Percentiles rank a stretch among this genome's conserved stretches.
These are phyloP conservation scores for Trametes polyzona DNA, from an alignment of 1,284 basidiomycete species.

Conservation along the genomic window DNA sequence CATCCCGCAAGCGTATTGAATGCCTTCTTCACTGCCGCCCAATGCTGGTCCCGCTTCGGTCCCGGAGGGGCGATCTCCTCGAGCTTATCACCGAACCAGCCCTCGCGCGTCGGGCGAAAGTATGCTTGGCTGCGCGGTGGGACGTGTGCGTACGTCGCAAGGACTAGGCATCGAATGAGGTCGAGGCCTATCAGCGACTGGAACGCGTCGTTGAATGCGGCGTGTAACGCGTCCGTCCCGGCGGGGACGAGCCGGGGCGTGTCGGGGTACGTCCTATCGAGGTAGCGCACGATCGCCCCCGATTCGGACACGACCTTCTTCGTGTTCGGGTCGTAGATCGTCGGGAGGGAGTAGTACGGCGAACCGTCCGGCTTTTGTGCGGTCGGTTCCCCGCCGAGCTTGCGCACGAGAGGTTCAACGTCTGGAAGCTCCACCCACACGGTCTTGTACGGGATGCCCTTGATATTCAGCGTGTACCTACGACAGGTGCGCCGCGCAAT, in stretches of 20 bases:
- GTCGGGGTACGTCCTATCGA: conserved; percentile 39
- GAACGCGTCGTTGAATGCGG: conserved; percentile 35
- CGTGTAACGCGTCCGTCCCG: conserved; percentile 35
- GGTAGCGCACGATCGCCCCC: conserved; percentile 35
- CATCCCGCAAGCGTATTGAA: conserved; percentile 36
- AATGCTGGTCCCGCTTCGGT: conserved; percentile 30
- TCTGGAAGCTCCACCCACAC: conserved; percentile 42
- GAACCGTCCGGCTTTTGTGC: conserved; percentile 25
- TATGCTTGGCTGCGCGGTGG: conserved; percentile 40
- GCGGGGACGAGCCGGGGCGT: conserved; percentile 30
- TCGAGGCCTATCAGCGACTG: not conserved
- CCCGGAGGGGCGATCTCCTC: conserved; percentile 40
- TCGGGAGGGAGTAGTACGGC: conserved; percentile 37
- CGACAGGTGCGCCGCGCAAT: too few relatives aligned
- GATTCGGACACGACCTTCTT: conserved; percentile 37
- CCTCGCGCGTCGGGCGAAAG: conserved; percentile 42
- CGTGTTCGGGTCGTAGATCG: conserved; percentile 34
- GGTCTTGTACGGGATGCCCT: conserved; percentile 38
- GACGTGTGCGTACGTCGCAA: conserved; percentile 30
- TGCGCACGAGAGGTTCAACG: conserved; percentile 33
- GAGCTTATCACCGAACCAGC: conserved; percentile 37
- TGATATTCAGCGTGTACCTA: conserved; percentile 39
- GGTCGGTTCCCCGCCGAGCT: conserved; percentile 35
- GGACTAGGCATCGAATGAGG: conserved; percentile 23
- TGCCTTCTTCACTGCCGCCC: conserved; percentile 36